These are phyloP conservation scores for Rubia balearica DNA, from an alignment of 305 asterid genomes.

Conservation along the genomic window DNA sequence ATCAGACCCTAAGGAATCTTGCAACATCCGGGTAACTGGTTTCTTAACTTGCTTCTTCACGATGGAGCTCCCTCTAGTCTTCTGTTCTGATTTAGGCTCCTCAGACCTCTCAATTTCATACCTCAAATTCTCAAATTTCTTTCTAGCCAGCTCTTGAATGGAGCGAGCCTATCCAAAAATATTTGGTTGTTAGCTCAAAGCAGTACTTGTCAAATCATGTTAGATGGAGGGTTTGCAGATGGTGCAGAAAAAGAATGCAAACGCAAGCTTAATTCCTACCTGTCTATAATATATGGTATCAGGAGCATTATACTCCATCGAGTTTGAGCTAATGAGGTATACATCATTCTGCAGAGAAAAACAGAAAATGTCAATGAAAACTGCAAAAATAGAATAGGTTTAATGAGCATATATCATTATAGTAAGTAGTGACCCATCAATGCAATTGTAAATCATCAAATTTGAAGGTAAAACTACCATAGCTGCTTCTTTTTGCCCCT, in stretches of 20 bases:
- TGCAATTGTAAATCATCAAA: not conserved
- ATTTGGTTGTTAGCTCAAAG: too few species aligned
- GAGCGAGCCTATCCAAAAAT: too few species aligned
- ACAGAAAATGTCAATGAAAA: constrained; percentile 3
- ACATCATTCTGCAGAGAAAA: constrained; percentile 64
- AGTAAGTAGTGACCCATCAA: not conserved
- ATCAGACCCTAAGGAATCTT: constrained; percentile 75
- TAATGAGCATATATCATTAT: not conserved
- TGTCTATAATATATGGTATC: too few species aligned
- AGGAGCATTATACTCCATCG: constrained; percentile 27
- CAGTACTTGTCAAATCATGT: too few species aligned
- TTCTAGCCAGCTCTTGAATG: too few species aligned
- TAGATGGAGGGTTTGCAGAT: too few species aligned
- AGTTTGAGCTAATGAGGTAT: constrained; percentile 80
- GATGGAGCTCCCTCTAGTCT: too few species aligned
- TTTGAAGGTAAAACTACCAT: not conserved
- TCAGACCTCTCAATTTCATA: too few species aligned
- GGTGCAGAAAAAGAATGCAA: too few species aligned
- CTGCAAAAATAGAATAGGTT: not conserved
- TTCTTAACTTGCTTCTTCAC: too few species aligned
- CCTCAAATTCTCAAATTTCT: constrained; percentile 11
- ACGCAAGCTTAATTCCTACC: too few species aligned
- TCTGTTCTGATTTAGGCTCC: too few species aligned
- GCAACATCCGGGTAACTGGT: constrained; percentile 41
- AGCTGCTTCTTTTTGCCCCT: not conserved